Evolutionary conservation across 257 asterid genomes (phyloP).

Genomic region (Gentiana dahurica): DNA sequence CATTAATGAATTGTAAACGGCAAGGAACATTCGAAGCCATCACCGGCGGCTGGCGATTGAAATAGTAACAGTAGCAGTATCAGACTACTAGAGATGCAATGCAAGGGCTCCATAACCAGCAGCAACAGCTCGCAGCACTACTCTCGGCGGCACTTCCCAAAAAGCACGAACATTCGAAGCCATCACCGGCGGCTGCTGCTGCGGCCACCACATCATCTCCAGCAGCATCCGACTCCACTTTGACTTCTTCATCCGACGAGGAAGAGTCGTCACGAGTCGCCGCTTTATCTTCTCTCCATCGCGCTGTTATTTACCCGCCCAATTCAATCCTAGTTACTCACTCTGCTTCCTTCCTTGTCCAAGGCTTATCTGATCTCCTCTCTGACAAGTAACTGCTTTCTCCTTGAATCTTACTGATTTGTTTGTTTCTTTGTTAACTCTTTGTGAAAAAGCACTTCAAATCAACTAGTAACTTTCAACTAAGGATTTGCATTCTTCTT

Average conservation of each 20-base stretch:
- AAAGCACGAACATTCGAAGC: constrained; percentile 41
- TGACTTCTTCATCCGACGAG: constrained; percentile 18
- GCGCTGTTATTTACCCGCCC: constrained; percentile 77
- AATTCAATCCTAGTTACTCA: constrained; percentile 74
- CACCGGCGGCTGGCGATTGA: background rate
- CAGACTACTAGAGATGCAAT: constrained; percentile 20
- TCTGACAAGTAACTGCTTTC: constrained; percentile 51
- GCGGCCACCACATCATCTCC: constrained; percentile 16
- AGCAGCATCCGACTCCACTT: constrained; percentile 7
- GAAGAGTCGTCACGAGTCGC: constrained; percentile 68
- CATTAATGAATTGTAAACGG: background rate
- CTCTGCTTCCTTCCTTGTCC: constrained; percentile 82
- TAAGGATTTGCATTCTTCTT: no score
- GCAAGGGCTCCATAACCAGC: constrained; percentile 98
- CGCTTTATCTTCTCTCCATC: constrained; percentile 75
- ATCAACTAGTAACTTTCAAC: background rate
- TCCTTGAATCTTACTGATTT: background rate
- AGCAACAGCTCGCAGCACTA: constrained; percentile 90
- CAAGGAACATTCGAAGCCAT: background rate
- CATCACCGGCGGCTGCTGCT: constrained; percentile 32
- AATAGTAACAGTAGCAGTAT: background rate
- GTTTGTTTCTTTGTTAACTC: no score
- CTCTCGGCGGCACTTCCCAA: constrained; percentile 87
- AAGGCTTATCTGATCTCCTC: constrained; percentile 78
- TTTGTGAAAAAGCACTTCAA: background rate